A percentile compares a stretch with the other conserved stretches of the same genome.
These are phyloP conservation scores for Rhizopus sp. DNA, from an alignment of 371 early-diverging fungal species.

Conservation along the genomic window DNA sequence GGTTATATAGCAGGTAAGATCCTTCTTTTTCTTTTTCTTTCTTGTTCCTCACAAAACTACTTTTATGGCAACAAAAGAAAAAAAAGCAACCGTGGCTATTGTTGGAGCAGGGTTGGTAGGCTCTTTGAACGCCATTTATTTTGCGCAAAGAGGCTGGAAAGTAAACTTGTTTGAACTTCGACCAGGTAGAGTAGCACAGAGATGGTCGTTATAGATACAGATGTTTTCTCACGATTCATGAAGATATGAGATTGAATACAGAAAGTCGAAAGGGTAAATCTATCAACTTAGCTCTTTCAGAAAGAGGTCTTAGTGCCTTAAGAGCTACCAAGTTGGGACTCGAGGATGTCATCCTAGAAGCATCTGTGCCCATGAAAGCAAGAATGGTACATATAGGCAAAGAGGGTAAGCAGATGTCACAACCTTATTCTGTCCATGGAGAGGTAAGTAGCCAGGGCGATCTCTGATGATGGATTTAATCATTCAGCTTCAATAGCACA, in stretches of 20 bases:
- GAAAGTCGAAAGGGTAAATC: slow-evolving; percentile 70
- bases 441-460: slow-evolving; percentile 54
- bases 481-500: slow-evolving; percentile 57
- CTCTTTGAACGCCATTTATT: slow-evolving; percentile 84
- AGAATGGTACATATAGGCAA: slow-evolving; percentile 85
- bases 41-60: no score
- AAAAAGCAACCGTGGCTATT: slow-evolving; percentile 58
- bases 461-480: background rate
- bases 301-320: slow-evolving; percentile 87
- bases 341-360: slow-evolving; percentile 65
- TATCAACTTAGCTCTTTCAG: slow-evolving; percentile 94
- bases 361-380: slow-evolving; percentile 90
- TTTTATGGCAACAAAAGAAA: slow-evolving; percentile 8
- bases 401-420: slow-evolving; percentile 73
- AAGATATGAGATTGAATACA: slow-evolving; percentile 70
- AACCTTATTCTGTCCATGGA: slow-evolving; percentile 87
- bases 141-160: slow-evolving; percentile 90
- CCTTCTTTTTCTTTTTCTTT: no score
- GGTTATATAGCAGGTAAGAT: no score
- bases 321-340: slow-evolving; percentile 66
- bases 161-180: slow-evolving; percentile 88
- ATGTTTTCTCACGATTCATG: slow-evolving; percentile 4
- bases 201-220: background rate
- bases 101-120: slow-evolving; percentile 97
- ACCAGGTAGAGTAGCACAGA: slow-evolving; percentile 59